phyloP scores from a whole-genome alignment of 345 rosid genomes.

The Salix brachista region DNA sequence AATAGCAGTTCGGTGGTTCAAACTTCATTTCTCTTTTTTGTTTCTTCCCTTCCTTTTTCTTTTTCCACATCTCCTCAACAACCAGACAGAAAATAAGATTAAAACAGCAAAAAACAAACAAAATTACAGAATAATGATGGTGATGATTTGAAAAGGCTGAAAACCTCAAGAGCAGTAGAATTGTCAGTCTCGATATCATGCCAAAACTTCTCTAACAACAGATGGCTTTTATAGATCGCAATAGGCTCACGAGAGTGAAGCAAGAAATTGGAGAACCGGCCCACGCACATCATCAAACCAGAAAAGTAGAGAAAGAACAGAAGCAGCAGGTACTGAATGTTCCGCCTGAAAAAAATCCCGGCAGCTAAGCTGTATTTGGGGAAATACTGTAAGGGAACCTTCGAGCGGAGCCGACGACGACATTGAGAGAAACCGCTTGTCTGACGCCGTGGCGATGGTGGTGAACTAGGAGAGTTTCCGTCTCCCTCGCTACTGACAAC shows the following conservation, averaged over 20 bases:
- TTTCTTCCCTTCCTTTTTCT: neutral
- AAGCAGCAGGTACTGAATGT: conserved; percentile 52
- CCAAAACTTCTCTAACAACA: conserved; percentile 65
- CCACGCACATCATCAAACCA: conserved; percentile 74
- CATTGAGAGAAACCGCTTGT: conserved; percentile 36
- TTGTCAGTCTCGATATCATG: conserved; percentile 64
- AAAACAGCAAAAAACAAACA: neutral
- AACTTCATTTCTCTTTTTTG: neutral
- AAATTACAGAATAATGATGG: neutral
- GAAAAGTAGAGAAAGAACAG: conserved; percentile 64
- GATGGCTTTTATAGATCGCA: conserved; percentile 75
- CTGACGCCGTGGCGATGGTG: conserved; percentile 57
- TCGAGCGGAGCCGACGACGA: conserved; percentile 56
- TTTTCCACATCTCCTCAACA: conserved; percentile 6
- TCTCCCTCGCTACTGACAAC: conserved; percentile 16
- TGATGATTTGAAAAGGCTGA: neutral
- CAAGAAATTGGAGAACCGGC: conserved; percentile 63
- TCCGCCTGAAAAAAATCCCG: conserved; percentile 50
- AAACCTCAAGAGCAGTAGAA: conserved; percentile 60
- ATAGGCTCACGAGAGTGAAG: conserved; percentile 54
- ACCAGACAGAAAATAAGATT: conserved; percentile 8
- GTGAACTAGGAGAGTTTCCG: conserved; percentile 70
- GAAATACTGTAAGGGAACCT: conserved; percentile 38
- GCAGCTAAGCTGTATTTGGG: conserved; percentile 32
- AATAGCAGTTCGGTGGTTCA: neutral